A percentile compares a stretch with the other conserved stretches of the same genome.
phyloP scores from a whole-genome alignment of 768 basidiomycete genomes.

The Termitomyces sp. region DNA sequence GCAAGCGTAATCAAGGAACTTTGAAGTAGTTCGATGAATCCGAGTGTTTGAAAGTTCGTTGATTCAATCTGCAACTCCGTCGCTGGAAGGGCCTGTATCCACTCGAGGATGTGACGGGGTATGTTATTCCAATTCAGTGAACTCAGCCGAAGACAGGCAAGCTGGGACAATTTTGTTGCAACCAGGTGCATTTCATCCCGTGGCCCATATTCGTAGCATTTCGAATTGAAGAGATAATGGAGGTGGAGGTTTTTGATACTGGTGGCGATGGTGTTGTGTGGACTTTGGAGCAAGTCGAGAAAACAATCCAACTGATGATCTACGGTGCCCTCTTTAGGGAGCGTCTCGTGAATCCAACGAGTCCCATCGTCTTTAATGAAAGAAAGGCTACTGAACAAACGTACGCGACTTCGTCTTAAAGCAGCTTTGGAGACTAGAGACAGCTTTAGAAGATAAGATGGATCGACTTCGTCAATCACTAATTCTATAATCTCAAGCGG shows the following conservation, averaged over 20 bases:
- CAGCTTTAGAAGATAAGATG: background rate
- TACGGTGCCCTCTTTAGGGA: background rate
- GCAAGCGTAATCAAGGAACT: background rate
- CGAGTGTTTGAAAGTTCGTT: background rate
- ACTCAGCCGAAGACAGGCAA: conserved; percentile 2
- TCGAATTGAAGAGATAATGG: background rate
- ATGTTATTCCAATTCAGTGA: background rate
- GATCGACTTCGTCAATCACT: background rate
- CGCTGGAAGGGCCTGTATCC: background rate
- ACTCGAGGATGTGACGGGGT: background rate
- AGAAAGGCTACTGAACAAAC: conserved; percentile 1
- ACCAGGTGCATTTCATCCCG: background rate
- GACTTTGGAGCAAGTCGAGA: conserved; percentile 1
- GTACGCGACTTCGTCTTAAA: background rate
- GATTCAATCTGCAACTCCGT: background rate
- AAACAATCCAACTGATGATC: background rate
- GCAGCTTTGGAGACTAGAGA: background rate
- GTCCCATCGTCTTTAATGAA: background rate
- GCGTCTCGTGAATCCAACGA: background rate
- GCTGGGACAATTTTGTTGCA: background rate
- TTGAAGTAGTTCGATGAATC: background rate
- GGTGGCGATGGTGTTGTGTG: conserved; percentile 3
- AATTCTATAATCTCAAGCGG: background rate
- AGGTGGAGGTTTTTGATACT: background rate
- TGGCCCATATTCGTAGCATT: background rate